Conservation (phyloP, 139 green algal genomes). For the Zygnema circumcarinatum region DNA sequence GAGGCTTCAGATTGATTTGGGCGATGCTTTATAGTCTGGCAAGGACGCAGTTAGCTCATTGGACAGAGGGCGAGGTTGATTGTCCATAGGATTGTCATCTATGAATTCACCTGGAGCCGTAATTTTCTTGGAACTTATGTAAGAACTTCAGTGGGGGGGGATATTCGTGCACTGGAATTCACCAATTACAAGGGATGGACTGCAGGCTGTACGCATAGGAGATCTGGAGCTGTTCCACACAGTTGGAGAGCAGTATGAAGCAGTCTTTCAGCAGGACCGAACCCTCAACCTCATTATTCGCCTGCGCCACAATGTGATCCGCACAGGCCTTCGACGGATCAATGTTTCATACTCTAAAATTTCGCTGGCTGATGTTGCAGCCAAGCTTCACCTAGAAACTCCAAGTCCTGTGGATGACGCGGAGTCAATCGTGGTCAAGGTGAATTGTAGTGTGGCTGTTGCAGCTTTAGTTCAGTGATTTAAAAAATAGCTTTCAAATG, state of each 20-base stretch:
- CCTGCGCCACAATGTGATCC: conserved; percentile 95
- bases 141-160: too few relatives aligned
- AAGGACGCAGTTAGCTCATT: too few relatives aligned
- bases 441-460: too few relatives aligned
- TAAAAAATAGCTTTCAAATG: not conserved
- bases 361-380: conserved; percentile 70
- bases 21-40: too few relatives aligned
- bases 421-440: conserved; percentile 95
- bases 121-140: too few relatives aligned
- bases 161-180: too few relatives aligned
- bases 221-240: conserved; percentile 82
- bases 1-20: too few relatives aligned
- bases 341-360: conserved; percentile 94
- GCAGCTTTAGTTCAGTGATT: too few relatives aligned
- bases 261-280: conserved; percentile 78
- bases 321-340: conserved; percentile 90
- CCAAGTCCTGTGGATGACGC: conserved; percentile 76
- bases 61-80: too few relatives aligned
- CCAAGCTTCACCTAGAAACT: conserved; percentile 60
- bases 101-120: too few relatives aligned
- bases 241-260: conserved; percentile 69
- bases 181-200: too few relatives aligned
- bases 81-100: too few relatives aligned
- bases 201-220: conserved; percentile 79
- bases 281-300: conserved; percentile 88